Evolutionary conservation across 176 grass and related monocot genomes (phyloP).

Genomic region (Rhynchospora tenuis): DNA sequence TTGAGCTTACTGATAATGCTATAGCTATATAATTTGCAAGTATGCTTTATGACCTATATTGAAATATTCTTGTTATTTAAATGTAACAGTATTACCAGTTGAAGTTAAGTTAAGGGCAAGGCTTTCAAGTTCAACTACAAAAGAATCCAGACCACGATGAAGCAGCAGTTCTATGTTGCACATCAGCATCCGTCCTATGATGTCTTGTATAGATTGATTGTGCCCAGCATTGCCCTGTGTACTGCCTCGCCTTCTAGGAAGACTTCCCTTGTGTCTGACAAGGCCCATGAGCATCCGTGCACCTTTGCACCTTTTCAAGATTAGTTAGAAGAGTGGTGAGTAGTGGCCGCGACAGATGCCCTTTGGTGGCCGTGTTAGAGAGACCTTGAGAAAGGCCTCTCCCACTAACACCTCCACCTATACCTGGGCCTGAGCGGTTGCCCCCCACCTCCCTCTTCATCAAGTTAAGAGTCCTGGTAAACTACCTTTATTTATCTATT

Average conservation of each 20-base stretch:
- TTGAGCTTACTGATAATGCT: conserved; percentile 42
- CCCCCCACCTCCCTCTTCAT: conserved; percentile 22
- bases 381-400: background rate
- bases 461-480: conserved; percentile 17
- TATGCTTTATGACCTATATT: background rate
- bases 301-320: background rate
- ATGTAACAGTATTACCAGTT: background rate
- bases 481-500: background rate
- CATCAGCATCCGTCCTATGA: background rate
- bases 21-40: conserved; percentile 25
- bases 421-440: background rate
- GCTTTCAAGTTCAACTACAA: conserved; percentile 17
- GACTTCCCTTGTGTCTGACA: background rate
- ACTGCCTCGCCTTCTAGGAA: conserved; percentile 4
- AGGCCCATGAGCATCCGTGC: conserved; percentile 12
- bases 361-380: conserved; percentile 15
- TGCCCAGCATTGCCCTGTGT: background rate
- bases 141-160: conserved; percentile 16
- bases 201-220: conserved; percentile 6
- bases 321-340: conserved; percentile 5
- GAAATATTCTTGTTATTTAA: background rate
- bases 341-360: background rate
- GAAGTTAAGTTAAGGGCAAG: conserved; percentile 22
- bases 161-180: background rate
- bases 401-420: background rate